phyloP scores from a whole-genome alignment of 208 protist genomes.

The Leishmania guyanensis region DNA sequence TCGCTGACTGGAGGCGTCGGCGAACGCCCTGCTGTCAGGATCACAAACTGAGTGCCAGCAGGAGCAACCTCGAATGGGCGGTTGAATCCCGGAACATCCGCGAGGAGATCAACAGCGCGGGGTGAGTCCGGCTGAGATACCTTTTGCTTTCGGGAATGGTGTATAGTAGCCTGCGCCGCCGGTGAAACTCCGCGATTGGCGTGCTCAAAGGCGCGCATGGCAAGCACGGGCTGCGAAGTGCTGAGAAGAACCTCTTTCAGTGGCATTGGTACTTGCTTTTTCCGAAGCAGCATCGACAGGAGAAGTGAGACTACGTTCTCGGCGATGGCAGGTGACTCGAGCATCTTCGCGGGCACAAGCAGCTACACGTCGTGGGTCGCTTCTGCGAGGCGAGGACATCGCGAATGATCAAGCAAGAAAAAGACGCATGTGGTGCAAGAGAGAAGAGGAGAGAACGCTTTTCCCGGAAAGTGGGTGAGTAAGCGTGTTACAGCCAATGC shows the following conservation, averaged over 20 bases:
- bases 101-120: constrained; percentile 2
- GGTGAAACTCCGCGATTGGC: background rate
- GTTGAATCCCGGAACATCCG: constrained; percentile 21
- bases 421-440: background rate
- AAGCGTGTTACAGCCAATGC: too few relatives aligned
- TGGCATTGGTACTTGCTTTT: constrained; percentile 10
- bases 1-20: background rate
- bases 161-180: background rate
- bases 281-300: constrained; percentile 23
- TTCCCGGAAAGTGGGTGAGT: background rate
- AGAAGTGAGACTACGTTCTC: constrained; percentile 12
- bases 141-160: background rate
- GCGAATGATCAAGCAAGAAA: background rate
- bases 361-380: background rate
- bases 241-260: constrained; percentile 18
- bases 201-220: constrained; percentile 8
- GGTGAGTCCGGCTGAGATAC: background rate
- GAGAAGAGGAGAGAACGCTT: background rate
- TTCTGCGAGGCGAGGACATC: background rate
- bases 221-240: background rate
- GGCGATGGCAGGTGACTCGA: background rate
- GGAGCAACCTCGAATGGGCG: background rate
- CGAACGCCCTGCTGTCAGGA: background rate
- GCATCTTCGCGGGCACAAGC: constrained; percentile 6
- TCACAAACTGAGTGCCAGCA: constrained; percentile 10